Evolutionary conservation across 257 asterid genomes (phyloP), one percentile per base, ranked within the genome.

Genomic region (Voacanga thouarsii): DNA sequence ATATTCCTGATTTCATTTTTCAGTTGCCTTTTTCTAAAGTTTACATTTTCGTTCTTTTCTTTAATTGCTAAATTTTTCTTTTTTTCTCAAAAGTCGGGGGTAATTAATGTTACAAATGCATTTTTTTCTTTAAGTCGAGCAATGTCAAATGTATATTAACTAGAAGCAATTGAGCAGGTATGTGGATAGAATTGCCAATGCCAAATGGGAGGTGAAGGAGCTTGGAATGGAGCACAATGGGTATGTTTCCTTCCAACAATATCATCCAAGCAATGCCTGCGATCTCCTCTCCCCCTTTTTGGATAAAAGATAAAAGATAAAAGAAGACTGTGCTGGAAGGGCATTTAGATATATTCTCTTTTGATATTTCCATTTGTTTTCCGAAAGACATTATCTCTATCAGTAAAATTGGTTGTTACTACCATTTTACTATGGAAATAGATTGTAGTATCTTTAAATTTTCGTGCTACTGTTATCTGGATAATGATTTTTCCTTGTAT

Each of bases 161-260:
- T 16, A 16, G 67, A 47, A 47, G 24, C 19, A 49, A 68, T 87
- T 85, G 86, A 75, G 89, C 97, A 96, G 99, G 91, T 96, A 96
- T 81, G 97, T 88, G 70, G 99, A 96, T 80, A 91, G 97, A 74
- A 87, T 96, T 70, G 90, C 97, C 80, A 91, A 76, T 85, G 97
- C 97, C 44, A 96, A 90, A 87, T 96, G 99, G 99, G 99, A 96
- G 85, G 96, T 96, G 86, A 93, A 90, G 83, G 98, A 93, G 88
- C 99, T 96, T 60, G 98, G 99, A 71, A 75, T 92, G 84, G 99
- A 96, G 89, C 99, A 96, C 80, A 96, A 93, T 72, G 98, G 99
- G 99, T 96, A 89, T 47, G 91, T 85, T 78, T 76, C 69, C 39
- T 14, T 60, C 23, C 19, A 71, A 41, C 33, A 41, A 11, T 68